A percentile compares a stretch with the other conserved stretches of the same genome.
These are phyloP conservation scores for Filobasidium wieringae DNA, from an alignment of 768 basidiomycete species.

Conservation along the genomic window DNA sequence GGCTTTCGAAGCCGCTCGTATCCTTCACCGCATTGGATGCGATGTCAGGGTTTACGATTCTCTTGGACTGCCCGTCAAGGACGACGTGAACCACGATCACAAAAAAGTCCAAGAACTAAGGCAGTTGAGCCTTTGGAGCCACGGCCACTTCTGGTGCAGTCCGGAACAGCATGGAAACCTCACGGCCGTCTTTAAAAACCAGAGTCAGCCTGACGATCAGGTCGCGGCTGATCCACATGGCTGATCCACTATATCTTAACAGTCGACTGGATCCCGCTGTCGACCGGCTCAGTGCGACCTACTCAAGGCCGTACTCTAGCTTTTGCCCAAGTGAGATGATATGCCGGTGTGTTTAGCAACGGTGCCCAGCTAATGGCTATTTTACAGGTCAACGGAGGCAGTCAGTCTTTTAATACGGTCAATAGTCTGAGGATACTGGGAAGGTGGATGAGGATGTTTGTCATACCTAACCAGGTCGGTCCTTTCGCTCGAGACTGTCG, in stretches of 20 bases:
- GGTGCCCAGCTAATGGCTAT: too few species aligned
- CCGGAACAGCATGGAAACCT: slow-evolving; percentile 38
- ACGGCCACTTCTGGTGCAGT: slow-evolving; percentile 26
- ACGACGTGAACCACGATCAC: slow-evolving; percentile 21
- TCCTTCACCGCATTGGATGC: slow-evolving; percentile 27
- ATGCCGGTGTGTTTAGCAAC: too few species aligned
- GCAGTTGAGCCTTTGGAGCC: slow-evolving; percentile 20
- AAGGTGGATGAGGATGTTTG: slow-evolving; percentile 38
- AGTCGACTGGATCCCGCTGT: slow-evolving; percentile 40
- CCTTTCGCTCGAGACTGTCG: neutral
- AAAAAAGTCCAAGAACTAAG: slow-evolving; percentile 31
- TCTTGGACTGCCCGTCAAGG: slow-evolving; percentile 23
- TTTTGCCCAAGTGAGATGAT: slow-evolving; percentile 33
- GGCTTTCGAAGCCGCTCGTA: slow-evolving; percentile 33
- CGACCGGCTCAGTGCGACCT: slow-evolving; percentile 33
- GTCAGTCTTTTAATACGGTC: slow-evolving; percentile 37
- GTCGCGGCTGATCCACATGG: slow-evolving; percentile 5
- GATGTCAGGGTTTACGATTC: slow-evolving; percentile 38
- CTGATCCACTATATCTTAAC: too few species aligned
- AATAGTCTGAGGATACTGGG: slow-evolving; percentile 35
- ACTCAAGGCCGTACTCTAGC: slow-evolving; percentile 37
- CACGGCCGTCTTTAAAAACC: slow-evolving; percentile 15
- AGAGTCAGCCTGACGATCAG: slow-evolving; percentile 4
- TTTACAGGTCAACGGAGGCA: slow-evolving; percentile 21
- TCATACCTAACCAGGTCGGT: slow-evolving; percentile 23